Conservation (phyloP, 495 filamentous ascomycete genomes). For the Penicillium maclennaniae region DNA sequence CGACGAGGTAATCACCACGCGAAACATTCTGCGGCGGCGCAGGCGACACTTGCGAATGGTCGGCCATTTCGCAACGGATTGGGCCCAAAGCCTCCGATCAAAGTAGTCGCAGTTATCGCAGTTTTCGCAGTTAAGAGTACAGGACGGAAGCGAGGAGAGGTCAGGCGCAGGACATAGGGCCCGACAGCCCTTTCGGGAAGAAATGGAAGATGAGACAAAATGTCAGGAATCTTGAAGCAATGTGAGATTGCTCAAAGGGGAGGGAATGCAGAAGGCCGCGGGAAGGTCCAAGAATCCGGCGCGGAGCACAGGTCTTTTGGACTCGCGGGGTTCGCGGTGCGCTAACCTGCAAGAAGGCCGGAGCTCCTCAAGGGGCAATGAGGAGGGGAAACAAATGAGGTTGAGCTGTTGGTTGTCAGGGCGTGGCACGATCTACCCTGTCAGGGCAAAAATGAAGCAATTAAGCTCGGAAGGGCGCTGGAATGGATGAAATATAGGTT, state of each 20-base stretch:
- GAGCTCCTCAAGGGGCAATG: conserved; percentile 3
- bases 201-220: conserved; percentile 4
- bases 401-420: conserved; percentile 1
- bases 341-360: conserved; percentile 14
- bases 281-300: conserved; percentile 18
- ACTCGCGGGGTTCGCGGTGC: conserved; percentile 19
- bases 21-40: conserved; percentile 43
- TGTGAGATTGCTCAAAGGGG: conserved; percentile 18
- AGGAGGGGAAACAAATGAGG: conserved; percentile 4
- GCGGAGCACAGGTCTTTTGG: conserved; percentile 17
- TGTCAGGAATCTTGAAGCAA: conserved; percentile 15
- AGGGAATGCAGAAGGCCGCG: conserved; percentile 25
- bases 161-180: conserved; percentile 29
- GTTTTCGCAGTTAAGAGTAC: neutral
- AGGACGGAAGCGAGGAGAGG: conserved; percentile 5
- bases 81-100: conserved; percentile 9
- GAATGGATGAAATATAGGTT: neutral
- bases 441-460: neutral
- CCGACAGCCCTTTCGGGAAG: conserved; percentile 25
- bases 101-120: neutral
- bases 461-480: neutral
- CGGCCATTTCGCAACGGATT: conserved; percentile 33
- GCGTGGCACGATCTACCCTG: conserved; percentile 16
- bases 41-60: conserved; percentile 14
- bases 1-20: conserved; percentile 66